Conservation (phyloP, 2,329 filamentous ascomycete genomes). For the Pestalotiopsis sp. region DNA sequence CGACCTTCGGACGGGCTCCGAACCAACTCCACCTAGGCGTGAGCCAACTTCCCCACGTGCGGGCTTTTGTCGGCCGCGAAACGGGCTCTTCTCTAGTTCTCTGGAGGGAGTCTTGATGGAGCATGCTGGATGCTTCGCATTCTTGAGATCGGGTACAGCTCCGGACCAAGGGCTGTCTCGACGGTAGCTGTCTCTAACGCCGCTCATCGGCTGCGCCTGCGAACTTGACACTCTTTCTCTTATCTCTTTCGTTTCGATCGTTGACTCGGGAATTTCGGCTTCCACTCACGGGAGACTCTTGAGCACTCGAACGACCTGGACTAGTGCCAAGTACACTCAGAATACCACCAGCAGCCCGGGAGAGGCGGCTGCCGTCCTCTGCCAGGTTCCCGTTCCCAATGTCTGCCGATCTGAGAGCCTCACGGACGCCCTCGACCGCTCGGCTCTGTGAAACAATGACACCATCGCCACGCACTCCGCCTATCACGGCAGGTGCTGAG, state of each 20-base stretch:
- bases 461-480: conserved; percentile 46
- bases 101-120: neutral
- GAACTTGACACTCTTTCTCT: conserved; percentile 68
- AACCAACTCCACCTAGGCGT: conserved; percentile 5
- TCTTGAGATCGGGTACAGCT: neutral
- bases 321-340: conserved; percentile 56
- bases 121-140: neutral
- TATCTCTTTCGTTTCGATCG: conserved; percentile 47
- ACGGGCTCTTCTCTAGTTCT: neutral
- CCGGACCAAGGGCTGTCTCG: neutral
- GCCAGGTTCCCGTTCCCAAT: conserved; percentile 18
- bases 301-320: conserved; percentile 34
- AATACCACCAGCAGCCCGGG: conserved; percentile 33
- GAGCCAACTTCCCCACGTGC: neutral
- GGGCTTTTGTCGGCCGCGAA: neutral
- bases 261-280: conserved; percentile 22
- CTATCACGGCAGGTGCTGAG: conserved; percentile 19
- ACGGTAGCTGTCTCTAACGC: conserved; percentile 20
- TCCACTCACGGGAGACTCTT: neutral
- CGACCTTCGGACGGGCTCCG: neutral
- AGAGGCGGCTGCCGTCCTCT: conserved; percentile 12
- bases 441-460: conserved; percentile 60
- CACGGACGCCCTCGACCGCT: conserved; percentile 62
- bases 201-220: conserved; percentile 38
- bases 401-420: conserved; percentile 43